Evolutionary conservation across 257 asterid species (phyloP).

Genomic region (Penstemon eatonii): DNA sequence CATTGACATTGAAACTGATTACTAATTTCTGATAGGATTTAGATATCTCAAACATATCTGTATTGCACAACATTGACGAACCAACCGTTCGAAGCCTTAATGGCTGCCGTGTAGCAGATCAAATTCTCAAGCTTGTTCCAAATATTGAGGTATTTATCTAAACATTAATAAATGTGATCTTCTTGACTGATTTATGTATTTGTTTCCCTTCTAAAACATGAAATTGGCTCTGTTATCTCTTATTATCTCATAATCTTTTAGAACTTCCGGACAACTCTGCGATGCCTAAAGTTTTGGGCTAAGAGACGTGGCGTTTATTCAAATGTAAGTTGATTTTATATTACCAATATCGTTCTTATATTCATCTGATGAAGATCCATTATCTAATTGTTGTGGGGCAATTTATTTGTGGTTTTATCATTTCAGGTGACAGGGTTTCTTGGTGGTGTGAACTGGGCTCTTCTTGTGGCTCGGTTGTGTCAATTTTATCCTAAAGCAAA

Average conservation of each 20-base stretch:
- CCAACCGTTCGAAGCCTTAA: constrained; percentile 91
- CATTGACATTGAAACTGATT: background rate
- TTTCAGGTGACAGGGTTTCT: constrained; percentile 95
- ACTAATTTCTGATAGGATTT: constrained; percentile 56
- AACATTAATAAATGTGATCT: background rate
- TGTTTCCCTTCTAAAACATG: constrained; percentile 1
- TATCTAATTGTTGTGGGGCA: background rate
- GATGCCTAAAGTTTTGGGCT: constrained; percentile 92
- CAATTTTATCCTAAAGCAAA: constrained; percentile 91
- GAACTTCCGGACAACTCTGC: constrained; percentile 78
- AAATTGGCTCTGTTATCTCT: background rate
- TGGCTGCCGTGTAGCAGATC: constrained; percentile 97
- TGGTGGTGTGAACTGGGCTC: constrained; percentile 98
- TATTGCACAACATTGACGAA: constrained; percentile 80
- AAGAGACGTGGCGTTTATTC: constrained; percentile 93
- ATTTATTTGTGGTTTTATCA: background rate
- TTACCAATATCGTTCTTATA: background rate
- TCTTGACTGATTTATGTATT: background rate
- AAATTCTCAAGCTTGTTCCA: constrained; percentile 89
- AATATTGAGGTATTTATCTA: constrained; percentile 60
- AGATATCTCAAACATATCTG: constrained; percentile 74
- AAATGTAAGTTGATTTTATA: constrained; percentile 54
- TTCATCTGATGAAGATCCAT: constrained; percentile 2
- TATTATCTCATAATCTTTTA: constrained; percentile 26
- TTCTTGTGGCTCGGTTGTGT: constrained; percentile 92